Conservation (phyloP, 2,329 filamentous ascomycete genomes). For the Diaporthe velutina region DNA sequence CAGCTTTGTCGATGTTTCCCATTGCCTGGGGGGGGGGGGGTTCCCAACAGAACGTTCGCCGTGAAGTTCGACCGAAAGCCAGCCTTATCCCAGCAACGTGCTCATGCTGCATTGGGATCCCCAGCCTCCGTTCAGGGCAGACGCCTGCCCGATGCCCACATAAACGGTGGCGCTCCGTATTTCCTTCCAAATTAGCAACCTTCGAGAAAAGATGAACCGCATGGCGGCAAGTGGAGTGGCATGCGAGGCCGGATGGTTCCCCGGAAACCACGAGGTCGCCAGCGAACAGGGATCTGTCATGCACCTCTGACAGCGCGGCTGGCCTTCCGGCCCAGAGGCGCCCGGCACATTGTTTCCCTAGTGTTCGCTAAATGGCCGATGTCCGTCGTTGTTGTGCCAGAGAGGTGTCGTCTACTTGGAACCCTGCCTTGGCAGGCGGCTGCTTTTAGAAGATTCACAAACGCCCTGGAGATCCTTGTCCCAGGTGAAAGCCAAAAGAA, state of each 20-base stretch:
- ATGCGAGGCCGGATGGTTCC: conserved; percentile 35
- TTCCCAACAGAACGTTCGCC: neutral
- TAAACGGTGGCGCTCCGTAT: conserved; percentile 28
- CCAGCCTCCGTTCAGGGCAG: conserved; percentile 18
- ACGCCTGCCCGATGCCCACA: conserved; percentile 11
- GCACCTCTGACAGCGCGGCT: conserved; percentile 39
- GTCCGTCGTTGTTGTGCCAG: conserved; percentile 19
- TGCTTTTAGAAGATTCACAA: conserved; percentile 16
- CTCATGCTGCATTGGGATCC: conserved; percentile 23
- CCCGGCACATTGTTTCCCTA: conserved; percentile 24
- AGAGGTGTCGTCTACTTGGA: conserved; percentile 11
- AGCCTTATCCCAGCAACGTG: conserved; percentile 15
- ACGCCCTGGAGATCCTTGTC: neutral
- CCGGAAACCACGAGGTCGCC: conserved; percentile 31
- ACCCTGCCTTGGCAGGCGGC: conserved; percentile 7
- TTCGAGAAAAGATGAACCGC: conserved; percentile 39
- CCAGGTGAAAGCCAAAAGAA: neutral
- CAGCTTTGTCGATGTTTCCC: conserved; percentile 9
- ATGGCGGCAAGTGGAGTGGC: conserved; percentile 36
- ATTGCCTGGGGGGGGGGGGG: neutral
- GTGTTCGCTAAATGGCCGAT: conserved; percentile 4
- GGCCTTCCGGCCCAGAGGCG: conserved; percentile 28
- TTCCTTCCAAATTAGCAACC: conserved; percentile 34
- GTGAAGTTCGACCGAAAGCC: conserved; percentile 3
- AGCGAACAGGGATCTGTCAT: conserved; percentile 32